These are phyloP conservation scores for Bombardia bombarda DNA, from an alignment of 495 filamentous ascomycete species.

Conservation along the genomic window DNA sequence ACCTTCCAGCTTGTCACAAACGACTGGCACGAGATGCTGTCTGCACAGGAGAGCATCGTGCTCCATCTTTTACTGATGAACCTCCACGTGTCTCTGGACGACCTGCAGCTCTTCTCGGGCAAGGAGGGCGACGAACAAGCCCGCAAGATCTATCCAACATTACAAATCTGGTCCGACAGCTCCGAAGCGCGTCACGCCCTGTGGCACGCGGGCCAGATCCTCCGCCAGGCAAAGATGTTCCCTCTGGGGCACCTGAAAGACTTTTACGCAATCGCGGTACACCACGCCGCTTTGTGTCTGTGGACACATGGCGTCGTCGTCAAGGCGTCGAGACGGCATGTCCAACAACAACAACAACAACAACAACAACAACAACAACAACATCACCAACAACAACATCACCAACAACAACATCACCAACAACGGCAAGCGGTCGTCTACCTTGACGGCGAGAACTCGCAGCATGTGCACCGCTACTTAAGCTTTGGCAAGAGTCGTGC, in stretches of 20 bases:
- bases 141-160: constrained; percentile 40
- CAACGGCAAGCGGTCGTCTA: constrained; percentile 20
- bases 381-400: not conserved
- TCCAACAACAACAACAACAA: not conserved
- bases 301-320: constrained; percentile 52
- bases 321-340: constrained; percentile 15
- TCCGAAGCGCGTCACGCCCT: constrained; percentile 46
- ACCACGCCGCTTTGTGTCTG: constrained; percentile 50
- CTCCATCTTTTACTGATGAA: constrained; percentile 51
- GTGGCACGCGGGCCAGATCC: constrained; percentile 56
- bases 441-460: constrained; percentile 40
- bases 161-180: constrained; percentile 46
- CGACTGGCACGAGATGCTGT: constrained; percentile 21
- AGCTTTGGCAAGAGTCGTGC: constrained; percentile 36
- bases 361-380: not conserved
- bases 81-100: constrained; percentile 53
- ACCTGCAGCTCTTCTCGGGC: constrained; percentile 56
- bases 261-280: constrained; percentile 52
- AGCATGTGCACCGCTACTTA: constrained; percentile 39
- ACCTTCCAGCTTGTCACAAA: constrained; percentile 19
- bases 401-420: constrained; percentile 1
- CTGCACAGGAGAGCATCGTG: constrained; percentile 36
- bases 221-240: constrained; percentile 45
- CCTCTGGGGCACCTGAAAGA: constrained; percentile 41
- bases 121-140: constrained; percentile 57